Percentiles rank a stretch among this genome's conserved stretches.
phyloP scores from a whole-genome alignment of 768 basidiomycete species.

The Agrocybe chaxingu region DNA sequence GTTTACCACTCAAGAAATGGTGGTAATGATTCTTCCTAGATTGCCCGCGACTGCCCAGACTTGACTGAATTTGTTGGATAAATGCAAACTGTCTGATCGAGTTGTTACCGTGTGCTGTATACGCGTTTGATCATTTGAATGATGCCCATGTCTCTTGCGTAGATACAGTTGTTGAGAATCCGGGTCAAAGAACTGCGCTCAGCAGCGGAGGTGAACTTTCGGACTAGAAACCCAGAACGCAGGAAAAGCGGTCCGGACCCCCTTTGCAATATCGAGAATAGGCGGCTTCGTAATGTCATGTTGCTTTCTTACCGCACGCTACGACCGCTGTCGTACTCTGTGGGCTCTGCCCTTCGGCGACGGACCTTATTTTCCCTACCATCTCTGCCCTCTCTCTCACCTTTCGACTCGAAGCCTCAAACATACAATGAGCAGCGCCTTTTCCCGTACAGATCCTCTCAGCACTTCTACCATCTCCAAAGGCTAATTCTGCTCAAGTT shows the following conservation, averaged over 20 bases:
- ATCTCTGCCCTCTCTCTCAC: slow-evolving; percentile 41
- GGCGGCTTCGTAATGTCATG: slow-evolving; percentile 2
- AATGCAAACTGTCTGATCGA: slow-evolving; percentile 12
- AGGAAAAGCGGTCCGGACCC: too few species aligned
- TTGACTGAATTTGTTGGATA: slow-evolving; percentile 48
- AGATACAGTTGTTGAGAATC: not conserved
- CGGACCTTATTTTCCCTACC: slow-evolving; percentile 51
- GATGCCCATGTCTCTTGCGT: not conserved
- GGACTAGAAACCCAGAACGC: too few species aligned
- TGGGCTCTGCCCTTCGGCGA: slow-evolving; percentile 6
- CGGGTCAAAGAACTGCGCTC: too few species aligned
- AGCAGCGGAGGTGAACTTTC: too few species aligned
- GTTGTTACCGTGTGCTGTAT: not conserved
- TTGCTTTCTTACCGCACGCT: slow-evolving; percentile 12
- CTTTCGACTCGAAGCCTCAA: slow-evolving; percentile 46
- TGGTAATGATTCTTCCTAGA: slow-evolving; percentile 30
- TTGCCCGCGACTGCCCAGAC: slow-evolving; percentile 66
- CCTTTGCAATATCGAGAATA: not conserved
- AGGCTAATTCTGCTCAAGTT: slow-evolving; percentile 35
- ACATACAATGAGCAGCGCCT: slow-evolving; percentile 82
- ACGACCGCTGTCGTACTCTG: slow-evolving; percentile 2
- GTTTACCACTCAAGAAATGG: slow-evolving; percentile 1
- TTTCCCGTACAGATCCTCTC: slow-evolving; percentile 65
- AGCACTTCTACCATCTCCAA: slow-evolving; percentile 3
- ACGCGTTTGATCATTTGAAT: not conserved